Base-by-base conservation (phyloP, 2,329 filamentous ascomycete genomes). In the Claviceps cyperi region DNA sequence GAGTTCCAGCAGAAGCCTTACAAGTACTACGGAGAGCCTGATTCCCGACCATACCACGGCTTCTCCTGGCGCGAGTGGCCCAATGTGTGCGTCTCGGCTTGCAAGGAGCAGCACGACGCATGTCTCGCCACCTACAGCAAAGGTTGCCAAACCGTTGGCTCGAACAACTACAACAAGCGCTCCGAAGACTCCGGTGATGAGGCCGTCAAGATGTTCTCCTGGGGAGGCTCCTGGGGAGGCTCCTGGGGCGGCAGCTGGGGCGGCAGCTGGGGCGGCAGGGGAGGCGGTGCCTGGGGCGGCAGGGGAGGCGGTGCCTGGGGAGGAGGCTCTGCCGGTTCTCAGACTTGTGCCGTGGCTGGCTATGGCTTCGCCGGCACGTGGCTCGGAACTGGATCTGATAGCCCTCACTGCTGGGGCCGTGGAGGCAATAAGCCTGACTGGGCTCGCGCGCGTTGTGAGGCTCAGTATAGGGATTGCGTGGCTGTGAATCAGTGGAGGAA, bases 401-500 rank as follows among this genome's bases (percentile, higher is more conserved):
- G 48, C 8, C 8, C 47, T 17, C 24, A 32, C 7, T 56, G 55
- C 51, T 62, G 60, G 56, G 62, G 60, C 43, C 54, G 55, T 19
- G 55, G 58, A 41, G 63, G 62, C 54, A 65, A 66, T 39, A 56
- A 57, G 48, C 60, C 60, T 49, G 54, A 57, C 49, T 63, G 60
- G 48, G 61, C 62, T n/a, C 53, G 55, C 43, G 59, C 56, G 49
- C 73, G 74, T 60, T 78, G 75, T 60, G 61, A 66, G 51, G 62
- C 64, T 19, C 75, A 78, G 65, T 74, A 74, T 56, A 54, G 55
- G 3, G 74, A 76, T 57, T 78, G 74, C 53, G 56, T 74, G 52
- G 46, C 38, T 14, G 59, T 63, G 28, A 77, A 78, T 60, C 59
- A 57, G 52, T 55, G 61, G 13, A 62, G 69, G 32, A 62, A 62